These are phyloP conservation scores for Colletotrichum eleusines DNA, from an alignment of 2,329 filamentous ascomycete species.

Conservation along the genomic window DNA sequence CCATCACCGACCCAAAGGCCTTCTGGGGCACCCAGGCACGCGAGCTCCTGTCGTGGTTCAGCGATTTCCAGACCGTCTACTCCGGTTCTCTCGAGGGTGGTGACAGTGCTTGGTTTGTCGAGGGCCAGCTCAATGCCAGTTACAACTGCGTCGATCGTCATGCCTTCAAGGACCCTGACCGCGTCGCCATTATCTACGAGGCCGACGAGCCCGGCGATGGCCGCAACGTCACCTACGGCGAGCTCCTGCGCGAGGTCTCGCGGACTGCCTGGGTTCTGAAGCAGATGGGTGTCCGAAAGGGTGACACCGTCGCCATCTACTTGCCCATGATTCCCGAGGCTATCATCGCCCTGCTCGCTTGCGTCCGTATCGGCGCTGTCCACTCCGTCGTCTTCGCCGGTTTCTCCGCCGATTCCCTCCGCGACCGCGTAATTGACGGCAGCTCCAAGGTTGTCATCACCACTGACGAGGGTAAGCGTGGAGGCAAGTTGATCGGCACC, in stretches of 20 bases:
- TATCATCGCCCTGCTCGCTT: conserved; percentile 89
- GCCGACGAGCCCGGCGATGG: conserved; percentile 91
- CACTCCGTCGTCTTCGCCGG: conserved; percentile 99
- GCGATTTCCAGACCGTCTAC: conserved; percentile 91
- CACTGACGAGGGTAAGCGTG: conserved; percentile 96
- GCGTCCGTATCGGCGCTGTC: conserved; percentile 90
- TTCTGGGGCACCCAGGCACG: conserved; percentile 92
- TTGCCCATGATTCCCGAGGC: conserved; percentile 99
- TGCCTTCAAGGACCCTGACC: conserved; percentile 93
- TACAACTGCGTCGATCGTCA: conserved; percentile 99
- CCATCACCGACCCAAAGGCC: conserved; percentile 86
- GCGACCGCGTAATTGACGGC: conserved; percentile 93
- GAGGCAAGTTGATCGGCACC: conserved; percentile 95
- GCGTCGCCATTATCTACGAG: conserved; percentile 98
- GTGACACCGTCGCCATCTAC: conserved; percentile 97
- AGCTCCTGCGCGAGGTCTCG: conserved; percentile 93
- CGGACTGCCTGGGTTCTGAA: conserved; percentile 88
- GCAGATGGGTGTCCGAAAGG: conserved; percentile 96
- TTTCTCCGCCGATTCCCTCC: conserved; percentile 95
- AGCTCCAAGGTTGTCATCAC: conserved; percentile 95
- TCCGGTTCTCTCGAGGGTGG: conserved; percentile 81
- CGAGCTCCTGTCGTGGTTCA: conserved; percentile 90
- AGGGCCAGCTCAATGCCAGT: conserved; percentile 92
- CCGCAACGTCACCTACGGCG: conserved; percentile 90
- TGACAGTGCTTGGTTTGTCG: conserved; percentile 94